These are phyloP conservation scores for Pleurotus platypus DNA, from an alignment of 768 basidiomycete species.

Conservation along the genomic window DNA sequence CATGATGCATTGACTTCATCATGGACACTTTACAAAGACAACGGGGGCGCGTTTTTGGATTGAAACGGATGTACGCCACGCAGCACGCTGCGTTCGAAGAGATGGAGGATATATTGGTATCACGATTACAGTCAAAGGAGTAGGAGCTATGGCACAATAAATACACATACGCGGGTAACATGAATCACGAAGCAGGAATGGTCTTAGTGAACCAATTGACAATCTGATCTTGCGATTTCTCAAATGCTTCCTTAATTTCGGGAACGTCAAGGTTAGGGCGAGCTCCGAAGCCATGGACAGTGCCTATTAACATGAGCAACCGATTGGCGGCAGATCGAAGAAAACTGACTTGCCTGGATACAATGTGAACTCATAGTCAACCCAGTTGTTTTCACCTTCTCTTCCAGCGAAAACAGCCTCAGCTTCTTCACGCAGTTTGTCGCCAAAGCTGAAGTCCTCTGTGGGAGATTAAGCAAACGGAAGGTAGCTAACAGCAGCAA, in stretches of 20 bases:
- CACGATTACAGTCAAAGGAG: too few relatives aligned
- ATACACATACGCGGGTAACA: too few relatives aligned
- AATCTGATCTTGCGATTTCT: constrained; percentile 22
- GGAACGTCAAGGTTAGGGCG: constrained; percentile 20
- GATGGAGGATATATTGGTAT: too few relatives aligned
- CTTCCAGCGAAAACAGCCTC: constrained; percentile 34
- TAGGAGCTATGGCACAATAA: too few relatives aligned
- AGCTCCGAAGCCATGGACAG: constrained; percentile 22
- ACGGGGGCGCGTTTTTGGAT: too few relatives aligned
- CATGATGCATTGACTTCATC: too few relatives aligned
- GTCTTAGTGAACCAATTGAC: constrained; percentile 13
- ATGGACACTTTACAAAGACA: too few relatives aligned
- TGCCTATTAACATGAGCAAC: constrained; percentile 12
- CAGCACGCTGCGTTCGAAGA: too few relatives aligned
- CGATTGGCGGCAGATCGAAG: not conserved
- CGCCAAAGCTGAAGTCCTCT: constrained; percentile 37
- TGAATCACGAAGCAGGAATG: not conserved
- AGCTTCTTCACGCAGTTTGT: constrained; percentile 23
- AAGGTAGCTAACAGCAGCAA: too few relatives aligned
- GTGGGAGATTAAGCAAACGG: not conserved
- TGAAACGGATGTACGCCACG: too few relatives aligned
- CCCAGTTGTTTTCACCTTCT: constrained; percentile 29
- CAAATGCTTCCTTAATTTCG: constrained; percentile 20
- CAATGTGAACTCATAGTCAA: constrained; percentile 42
- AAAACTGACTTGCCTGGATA: constrained; percentile 34